phyloP scores from a whole-genome alignment of 805 yeast species.

The Cyberlindnera japonica region DNA sequence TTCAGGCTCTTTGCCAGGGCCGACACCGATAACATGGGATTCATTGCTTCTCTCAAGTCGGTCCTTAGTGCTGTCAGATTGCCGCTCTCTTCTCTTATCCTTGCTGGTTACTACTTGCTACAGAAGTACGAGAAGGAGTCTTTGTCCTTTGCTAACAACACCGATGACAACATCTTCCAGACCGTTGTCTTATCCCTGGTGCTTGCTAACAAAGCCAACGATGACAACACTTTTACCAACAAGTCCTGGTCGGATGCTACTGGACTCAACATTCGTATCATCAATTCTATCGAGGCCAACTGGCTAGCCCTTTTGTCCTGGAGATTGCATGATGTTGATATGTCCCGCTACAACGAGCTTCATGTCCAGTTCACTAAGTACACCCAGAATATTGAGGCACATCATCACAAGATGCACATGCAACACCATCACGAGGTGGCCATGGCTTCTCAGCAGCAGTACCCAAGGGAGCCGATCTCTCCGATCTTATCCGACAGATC shows the following conservation, averaged over 20 bases:
- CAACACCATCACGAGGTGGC: constrained; percentile 14
- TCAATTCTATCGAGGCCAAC: constrained; percentile 64
- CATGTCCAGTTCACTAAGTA: constrained; percentile 24
- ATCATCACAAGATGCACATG: constrained; percentile 18
- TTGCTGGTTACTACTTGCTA: constrained; percentile 76
- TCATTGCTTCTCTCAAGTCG: constrained; percentile 56
- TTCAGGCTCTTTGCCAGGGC: constrained; percentile 60
- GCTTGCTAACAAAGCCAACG: constrained; percentile 90
- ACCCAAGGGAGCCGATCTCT: constrained; percentile 20
- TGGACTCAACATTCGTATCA: constrained; percentile 56
- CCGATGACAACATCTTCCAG: constrained; percentile 43
- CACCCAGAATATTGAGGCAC: constrained; percentile 21
- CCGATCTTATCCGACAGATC: constrained; percentile 20
- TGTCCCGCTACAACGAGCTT: constrained; percentile 25
- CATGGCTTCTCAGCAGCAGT: constrained; percentile 9
- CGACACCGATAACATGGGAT: constrained; percentile 37
- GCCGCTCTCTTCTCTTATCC: constrained; percentile 75
- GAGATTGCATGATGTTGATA: constrained; percentile 44
- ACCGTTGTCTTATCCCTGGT: constrained; percentile 66
- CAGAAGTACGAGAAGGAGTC: constrained; percentile 47
- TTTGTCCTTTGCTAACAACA: constrained; percentile 30
- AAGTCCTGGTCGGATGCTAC: constrained; percentile 97
- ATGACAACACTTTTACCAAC: constrained; percentile 94
- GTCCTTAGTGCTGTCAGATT: constrained; percentile 85
- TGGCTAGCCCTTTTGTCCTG: constrained; percentile 66